These are phyloP conservation scores for Chaetoscypha palmicola DNA, from an alignment of 2,329 filamentous ascomycete genomes.

Conservation along the genomic window DNA sequence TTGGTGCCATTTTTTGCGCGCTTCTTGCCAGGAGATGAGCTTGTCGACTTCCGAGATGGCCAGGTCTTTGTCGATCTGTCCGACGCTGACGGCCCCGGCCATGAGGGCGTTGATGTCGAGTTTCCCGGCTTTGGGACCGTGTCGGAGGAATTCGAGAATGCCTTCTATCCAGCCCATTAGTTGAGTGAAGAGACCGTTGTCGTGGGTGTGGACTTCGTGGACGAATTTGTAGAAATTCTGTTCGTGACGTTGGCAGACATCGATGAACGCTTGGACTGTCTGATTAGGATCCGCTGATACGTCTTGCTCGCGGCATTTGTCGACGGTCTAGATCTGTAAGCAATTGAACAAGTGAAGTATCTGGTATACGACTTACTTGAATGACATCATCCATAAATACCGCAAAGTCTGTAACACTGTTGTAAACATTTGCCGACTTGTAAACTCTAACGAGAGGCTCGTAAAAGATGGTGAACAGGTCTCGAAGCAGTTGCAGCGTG, in stretches of 20 bases:
- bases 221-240: slow-evolving; percentile 99
- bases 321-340: slow-evolving; percentile 45
- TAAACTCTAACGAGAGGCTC: slow-evolving; percentile 95
- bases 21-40: slow-evolving; percentile 89
- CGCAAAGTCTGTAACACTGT: slow-evolving; percentile 92
- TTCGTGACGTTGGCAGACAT: slow-evolving; percentile 89
- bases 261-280: slow-evolving; percentile 96
- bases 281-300: slow-evolving; percentile 94
- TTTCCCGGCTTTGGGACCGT: slow-evolving; percentile 77
- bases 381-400: slow-evolving; percentile 91
- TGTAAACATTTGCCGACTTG: slow-evolving; percentile 98
- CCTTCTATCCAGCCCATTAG: slow-evolving; percentile 97
- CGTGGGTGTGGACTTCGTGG: slow-evolving; percentile 93
- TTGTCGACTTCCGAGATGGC: slow-evolving; percentile 75
- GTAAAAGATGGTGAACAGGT: slow-evolving; percentile 98
- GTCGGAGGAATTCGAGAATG: slow-evolving; percentile 85
- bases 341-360: background rate
- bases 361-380: slow-evolving; percentile 43
- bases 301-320: slow-evolving; percentile 63
- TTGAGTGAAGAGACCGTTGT: slow-evolving; percentile 92
- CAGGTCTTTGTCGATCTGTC: slow-evolving; percentile 61
- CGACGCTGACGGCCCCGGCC: slow-evolving; percentile 64
- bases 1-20: slow-evolving; percentile 94
- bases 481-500: slow-evolving; percentile 92
- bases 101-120: slow-evolving; percentile 94